A percentile compares a stretch with the other conserved stretches of the same genome.
Conservation (phyloP, 2,329 filamentous ascomycete species). For the Aureobasidium namibiae region DNA sequence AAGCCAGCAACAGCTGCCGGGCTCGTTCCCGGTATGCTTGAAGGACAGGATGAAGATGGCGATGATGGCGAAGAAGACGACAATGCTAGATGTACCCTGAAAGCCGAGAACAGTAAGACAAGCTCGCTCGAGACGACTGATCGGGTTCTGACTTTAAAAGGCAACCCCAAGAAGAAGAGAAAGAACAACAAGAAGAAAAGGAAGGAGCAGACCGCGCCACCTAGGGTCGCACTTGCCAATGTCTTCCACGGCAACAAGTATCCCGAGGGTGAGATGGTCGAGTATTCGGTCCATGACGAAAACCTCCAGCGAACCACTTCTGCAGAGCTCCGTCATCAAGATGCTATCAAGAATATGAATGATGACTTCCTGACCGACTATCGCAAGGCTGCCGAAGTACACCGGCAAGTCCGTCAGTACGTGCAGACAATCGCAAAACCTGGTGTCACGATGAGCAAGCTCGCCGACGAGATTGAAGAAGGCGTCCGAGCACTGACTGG, state of each 20-base stretch:
- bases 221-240: conserved; percentile 63
- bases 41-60: conserved; percentile 21
- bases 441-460: conserved; percentile 70
- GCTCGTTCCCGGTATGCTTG: not conserved
- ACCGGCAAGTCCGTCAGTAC: conserved; percentile 78
- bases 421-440: conserved; percentile 74
- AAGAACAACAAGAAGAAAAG: conserved; percentile 61
- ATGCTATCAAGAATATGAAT: conserved; percentile 57
- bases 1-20: not conserved
- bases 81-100: conserved; percentile 20
- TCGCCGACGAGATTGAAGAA: conserved; percentile 81
- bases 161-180: conserved; percentile 49
- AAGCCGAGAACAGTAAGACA: conserved; percentile 47
- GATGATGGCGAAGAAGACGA: conserved; percentile 22
- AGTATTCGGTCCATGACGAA: conserved; percentile 57
- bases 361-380: conserved; percentile 74
- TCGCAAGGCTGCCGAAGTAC: conserved; percentile 77
- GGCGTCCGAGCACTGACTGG: conserved; percentile 69
- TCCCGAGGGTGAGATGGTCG: conserved; percentile 68
- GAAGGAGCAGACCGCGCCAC: conserved; percentile 60
- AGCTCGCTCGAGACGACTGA: too few species aligned
- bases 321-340: conserved; percentile 70
- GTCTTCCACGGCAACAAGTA: conserved; percentile 67
- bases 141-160: not conserved
- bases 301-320: conserved; percentile 71